Conservation (phyloP, 2,329 filamentous ascomycete genomes). For the Xylogone sp. region DNA sequence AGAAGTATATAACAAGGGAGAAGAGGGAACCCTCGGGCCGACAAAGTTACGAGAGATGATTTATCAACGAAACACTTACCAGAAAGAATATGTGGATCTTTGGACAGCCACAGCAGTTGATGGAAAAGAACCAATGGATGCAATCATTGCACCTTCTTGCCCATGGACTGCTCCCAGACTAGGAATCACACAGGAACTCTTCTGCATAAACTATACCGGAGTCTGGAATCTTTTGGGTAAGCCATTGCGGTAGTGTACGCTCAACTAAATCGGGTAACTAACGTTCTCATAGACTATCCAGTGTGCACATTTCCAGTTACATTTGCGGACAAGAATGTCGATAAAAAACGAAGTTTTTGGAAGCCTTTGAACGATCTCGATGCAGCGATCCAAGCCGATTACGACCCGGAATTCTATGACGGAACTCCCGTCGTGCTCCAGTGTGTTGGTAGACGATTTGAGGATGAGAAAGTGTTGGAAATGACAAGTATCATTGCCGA, state of each 20-base stretch:
- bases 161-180: constrained; percentile 32
- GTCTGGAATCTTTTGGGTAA: constrained; percentile 28
- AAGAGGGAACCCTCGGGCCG: constrained; percentile 22
- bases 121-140: constrained; percentile 30
- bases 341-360: constrained; percentile 21
- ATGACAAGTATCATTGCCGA: constrained; percentile 33
- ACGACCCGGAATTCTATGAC: constrained; percentile 27
- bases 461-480: constrained; percentile 31
- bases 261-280: constrained; percentile 2
- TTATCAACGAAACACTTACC: constrained; percentile 26
- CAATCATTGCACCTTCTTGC: constrained; percentile 27
- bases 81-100: constrained; percentile 32
- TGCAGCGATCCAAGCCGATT: constrained; percentile 23
- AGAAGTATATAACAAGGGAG: constrained; percentile 19
- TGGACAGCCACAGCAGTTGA: constrained; percentile 29
- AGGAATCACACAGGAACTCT: constrained; percentile 22
- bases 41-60: constrained; percentile 28
- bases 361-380: constrained; percentile 24
- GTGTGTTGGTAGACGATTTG: constrained; percentile 24
- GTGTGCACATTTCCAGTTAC: constrained; percentile 40
- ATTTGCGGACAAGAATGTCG: constrained; percentile 34
- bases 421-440: constrained; percentile 25
- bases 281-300: constrained; percentile 24
- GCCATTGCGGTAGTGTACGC: constrained; percentile 1
- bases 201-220: constrained; percentile 26